Evolutionary conservation across 2,329 filamentous ascomycete species (phyloP), one percentile per base, ranked within the genome.

Genomic region (Incumbomyces lentus): DNA sequence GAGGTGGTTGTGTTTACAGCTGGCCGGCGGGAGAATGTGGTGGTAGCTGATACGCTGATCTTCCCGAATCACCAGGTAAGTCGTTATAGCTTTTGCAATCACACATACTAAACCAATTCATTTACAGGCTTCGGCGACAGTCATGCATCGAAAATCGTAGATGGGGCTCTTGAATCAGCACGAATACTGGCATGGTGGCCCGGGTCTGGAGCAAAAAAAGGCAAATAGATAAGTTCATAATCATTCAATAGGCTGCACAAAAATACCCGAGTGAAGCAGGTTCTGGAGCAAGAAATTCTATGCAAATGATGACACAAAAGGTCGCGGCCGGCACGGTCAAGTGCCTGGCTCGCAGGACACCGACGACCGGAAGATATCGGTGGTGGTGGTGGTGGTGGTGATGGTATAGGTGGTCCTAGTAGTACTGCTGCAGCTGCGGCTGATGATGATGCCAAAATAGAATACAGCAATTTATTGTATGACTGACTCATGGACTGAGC

Each of bases 61-160:
- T 95, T 84, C 66, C 89, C 89, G 4, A 92, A 82, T 59, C 88
- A 95, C 62, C 89, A 95, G 76, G 87, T 87, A 65, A 66, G 74
- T 16, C n/a, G n/a, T 11, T n/a, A 8, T 8, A 26, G 22, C 8
- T 26, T 26, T 26, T 26, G 22, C 8, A 19, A 29, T 40, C 38
- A 18, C 16, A 14, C 38, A 29, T 40, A 16, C n/a, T n/a, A 18
- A 19, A 29, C 11, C 18, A 16, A 13, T 26, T 40, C 6, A 40
- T 30, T 16, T 13, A 6, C n/a, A 45, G 42, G 53, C 53, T 32
- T 36, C 53, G 29, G 53, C 53, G 11, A 49, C 43, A 4, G 49
- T 55, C 16, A 50, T 55, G 51, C 53, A 55, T 40, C 37, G 53
- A 17, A 55, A 55, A 29, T 46, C 48, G 37, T 43, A 22, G 11